Percentiles rank a stretch among this genome's conserved stretches.
Conservation (phyloP, 495 filamentous ascomycete genomes). For the Penicillium diatomitis region DNA sequence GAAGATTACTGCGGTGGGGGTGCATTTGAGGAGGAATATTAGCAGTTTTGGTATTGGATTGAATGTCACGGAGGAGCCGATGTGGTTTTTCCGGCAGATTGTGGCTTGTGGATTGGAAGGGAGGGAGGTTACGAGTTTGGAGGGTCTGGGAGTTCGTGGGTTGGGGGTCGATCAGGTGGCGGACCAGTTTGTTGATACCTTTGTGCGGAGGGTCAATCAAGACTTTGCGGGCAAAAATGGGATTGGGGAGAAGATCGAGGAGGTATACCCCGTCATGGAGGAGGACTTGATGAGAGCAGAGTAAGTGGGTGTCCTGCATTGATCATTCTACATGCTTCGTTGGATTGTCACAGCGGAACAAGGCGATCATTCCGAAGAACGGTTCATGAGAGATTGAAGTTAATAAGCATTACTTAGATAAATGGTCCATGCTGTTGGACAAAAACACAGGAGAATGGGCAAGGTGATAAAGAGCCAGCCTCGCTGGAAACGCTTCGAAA, state of each 20-base stretch:
- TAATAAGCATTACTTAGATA: conserved; percentile 20
- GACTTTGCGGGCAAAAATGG: conserved; percentile 30
- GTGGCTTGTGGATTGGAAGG: conserved; percentile 80
- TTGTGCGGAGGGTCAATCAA: conserved; percentile 31
- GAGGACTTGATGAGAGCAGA: conserved; percentile 21
- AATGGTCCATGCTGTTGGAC: conserved; percentile 7
- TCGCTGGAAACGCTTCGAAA: conserved; percentile 21
- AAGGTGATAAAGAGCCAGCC: conserved; percentile 9
- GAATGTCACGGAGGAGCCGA: conserved; percentile 58
- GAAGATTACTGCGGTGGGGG: conserved; percentile 85
- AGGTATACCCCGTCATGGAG: conserved; percentile 29
- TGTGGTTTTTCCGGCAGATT: conserved; percentile 70
- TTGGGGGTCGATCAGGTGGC: conserved; percentile 25
- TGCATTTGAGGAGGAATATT: conserved; percentile 77
- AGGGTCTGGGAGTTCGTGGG: conserved; percentile 26
- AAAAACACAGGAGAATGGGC: neutral
- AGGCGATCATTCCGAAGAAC: neutral
- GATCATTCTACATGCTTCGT: neutral
- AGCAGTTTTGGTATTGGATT: conserved; percentile 80
- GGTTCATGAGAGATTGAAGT: neutral
- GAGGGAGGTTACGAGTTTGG: conserved; percentile 63
- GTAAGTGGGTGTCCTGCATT: neutral
- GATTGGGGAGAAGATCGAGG: conserved; percentile 28
- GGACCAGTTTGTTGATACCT: conserved; percentile 28
- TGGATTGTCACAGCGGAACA: too few species aligned